Evolutionary conservation across 1,284 basidiomycete species (phyloP), one percentile per base, ranked within the genome.

Genomic region (Boletus smithii): DNA sequence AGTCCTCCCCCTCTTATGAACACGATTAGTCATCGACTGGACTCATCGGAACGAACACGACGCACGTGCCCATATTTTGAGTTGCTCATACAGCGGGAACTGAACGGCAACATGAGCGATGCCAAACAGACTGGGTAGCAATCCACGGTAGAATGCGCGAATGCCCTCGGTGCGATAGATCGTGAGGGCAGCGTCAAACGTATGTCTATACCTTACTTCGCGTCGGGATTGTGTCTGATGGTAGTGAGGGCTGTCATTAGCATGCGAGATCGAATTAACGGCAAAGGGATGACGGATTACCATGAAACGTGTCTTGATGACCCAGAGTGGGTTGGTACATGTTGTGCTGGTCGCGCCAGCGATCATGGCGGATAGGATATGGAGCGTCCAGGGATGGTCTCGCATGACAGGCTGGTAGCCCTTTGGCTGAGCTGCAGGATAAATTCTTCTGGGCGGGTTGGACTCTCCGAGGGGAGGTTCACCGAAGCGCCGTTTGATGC

Each of bases 261-360:
- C 30, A 32, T 5, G 18, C 18, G 34, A 14, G 27, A 13, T 27
- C n/a, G 11, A 3, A 6, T 18, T 23, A n/a, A 47, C 22, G 41
- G 18, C 11, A 38, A 23, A 29, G 23, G 16, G 42, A 39, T 7
- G 22, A 34, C 11, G 35, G 73, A 80, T 61, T 63, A 95, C 93
- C 95, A 97, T 95, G 70, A 97, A 97, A 20, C 94, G 82, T 17
- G 94, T 97, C 74, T 97, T 97, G 67, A 97, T 93, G 34, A 97
- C 91, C 94, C 94, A 97, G 7, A 97, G 67, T 0, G 94, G 95
- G 69, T 92, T 97, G 22, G 94, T 97, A 59, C 86, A 84, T 40
- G 91, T 81, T 3, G 94, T 95, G 58, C 93, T 94, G 10, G 86
- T 76, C 8, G 90, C 92, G 17, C 95, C 94, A 1, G 94, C 94